Percentiles rank a stretch among this genome's conserved stretches.
Evolutionary conservation across 1,139 yeast species (phyloP).

Genomic region (Candida glucosophila): DNA sequence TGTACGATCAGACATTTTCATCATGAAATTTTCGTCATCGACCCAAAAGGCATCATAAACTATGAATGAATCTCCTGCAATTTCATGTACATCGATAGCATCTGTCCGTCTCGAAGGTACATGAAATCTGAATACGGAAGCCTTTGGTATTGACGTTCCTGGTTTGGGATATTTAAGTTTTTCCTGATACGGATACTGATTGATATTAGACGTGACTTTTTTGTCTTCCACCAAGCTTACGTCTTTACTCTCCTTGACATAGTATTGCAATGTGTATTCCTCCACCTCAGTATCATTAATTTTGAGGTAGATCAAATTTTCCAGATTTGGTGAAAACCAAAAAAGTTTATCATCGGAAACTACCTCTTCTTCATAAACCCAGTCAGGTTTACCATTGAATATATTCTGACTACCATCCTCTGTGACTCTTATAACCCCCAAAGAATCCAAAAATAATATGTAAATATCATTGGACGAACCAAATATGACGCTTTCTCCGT

Average conservation of each 20-base stretch:
- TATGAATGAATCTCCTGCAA: constrained; percentile 43
- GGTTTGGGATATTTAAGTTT: constrained; percentile 81
- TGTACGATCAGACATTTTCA: constrained; percentile 65
- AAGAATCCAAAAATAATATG: constrained; percentile 26
- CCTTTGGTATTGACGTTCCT: constrained; percentile 64
- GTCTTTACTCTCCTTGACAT: constrained; percentile 32
- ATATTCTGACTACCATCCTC: constrained; percentile 55
- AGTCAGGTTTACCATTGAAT: constrained; percentile 87
- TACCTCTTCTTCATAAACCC: constrained; percentile 97
- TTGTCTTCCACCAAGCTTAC: constrained; percentile 15
- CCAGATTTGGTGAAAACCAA: constrained; percentile 85
- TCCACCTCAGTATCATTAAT: constrained; percentile 69
- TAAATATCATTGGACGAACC: constrained; percentile 30
- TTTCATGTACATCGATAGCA: constrained; percentile 15
- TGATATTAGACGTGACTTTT: constrained; percentile 14
- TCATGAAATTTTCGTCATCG: constrained; percentile 41
- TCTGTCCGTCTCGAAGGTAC: constrained; percentile 13
- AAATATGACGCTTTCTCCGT: constrained; percentile 25
- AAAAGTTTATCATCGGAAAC: constrained; percentile 52
- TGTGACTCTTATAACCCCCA: constrained; percentile 41
- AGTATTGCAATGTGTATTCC: constrained; percentile 56
- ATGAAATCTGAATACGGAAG: constrained; percentile 38
- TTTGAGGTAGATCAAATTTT: constrained; percentile 52
- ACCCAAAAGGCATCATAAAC: constrained; percentile 74
- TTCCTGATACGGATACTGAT: constrained; percentile 47